Base-by-base conservation (phyloP, 2,329 filamentous ascomycete genomes). In the Stachybotrys chlorohalonatus region DNA sequence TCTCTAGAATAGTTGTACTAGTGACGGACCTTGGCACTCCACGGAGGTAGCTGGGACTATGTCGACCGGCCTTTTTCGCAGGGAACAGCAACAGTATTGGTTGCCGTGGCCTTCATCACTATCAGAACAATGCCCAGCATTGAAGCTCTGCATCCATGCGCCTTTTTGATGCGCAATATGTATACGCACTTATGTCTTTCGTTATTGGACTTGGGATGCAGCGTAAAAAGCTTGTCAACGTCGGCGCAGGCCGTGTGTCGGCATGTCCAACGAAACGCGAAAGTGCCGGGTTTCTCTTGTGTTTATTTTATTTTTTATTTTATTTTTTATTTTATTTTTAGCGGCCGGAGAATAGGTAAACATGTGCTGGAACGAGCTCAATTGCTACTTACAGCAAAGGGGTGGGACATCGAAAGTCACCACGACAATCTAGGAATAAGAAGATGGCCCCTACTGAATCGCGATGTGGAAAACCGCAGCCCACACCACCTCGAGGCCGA, bases 291-390 rank as follows among this genome's bases (percentile, higher is more conserved):
- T 24, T 24, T 24, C 39, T 45, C 39, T 45, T 45, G 11, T 45
- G 39, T 45, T 45, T 45, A 45, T 45, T 45, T 45, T 45, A 3
- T 45, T 11, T 24, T 55, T 39, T 54, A 49, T 52, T 55, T 31
- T 51, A 36, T 39, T 36, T 39, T 31, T 31, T 32, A 13, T 51
- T 54, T 48, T 53, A 32, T 55, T 42, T 55, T 49, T n/a, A 32
- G 16, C 30, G 31, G 49, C 47, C 42, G 17, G 42, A 53, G 47
- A 51, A 49, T 31, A 32, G 39, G 30, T 52, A 53, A 31, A 50
- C 51, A 15, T 36, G 15, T 31, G 16, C 11, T 17, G 39, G 16
- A 49, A 17, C n/a, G 54, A 52, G 51, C 48, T 53, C 39, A 24
- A 24, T 24, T 24, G 24, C 24, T 24, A 24, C 24, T 4, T 24